Evolutionary conservation across 1,284 basidiomycete species (phyloP).

Genomic region (Irpex sp.): DNA sequence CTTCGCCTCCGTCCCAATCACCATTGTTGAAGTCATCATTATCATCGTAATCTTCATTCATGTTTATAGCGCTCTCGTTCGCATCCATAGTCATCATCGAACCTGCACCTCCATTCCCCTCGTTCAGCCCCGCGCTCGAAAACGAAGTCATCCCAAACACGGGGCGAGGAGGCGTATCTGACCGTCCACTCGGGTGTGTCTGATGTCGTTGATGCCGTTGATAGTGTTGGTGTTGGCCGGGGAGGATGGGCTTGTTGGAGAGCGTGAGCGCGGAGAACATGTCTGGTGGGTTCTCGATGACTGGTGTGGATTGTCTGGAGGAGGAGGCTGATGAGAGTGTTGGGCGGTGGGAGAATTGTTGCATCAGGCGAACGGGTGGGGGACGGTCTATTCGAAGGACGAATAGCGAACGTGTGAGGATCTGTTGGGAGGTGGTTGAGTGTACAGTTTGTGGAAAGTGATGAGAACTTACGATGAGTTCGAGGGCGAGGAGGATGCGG

Average conservation of each 20-base stretch:
- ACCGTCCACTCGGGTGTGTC: neutral
- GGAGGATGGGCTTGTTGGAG: conserved; percentile 56
- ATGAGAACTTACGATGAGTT: conserved; percentile 37
- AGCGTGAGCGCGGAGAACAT: conserved; percentile 58
- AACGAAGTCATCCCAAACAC: conserved; percentile 69
- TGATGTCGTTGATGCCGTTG: neutral
- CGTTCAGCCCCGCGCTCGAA: neutral
- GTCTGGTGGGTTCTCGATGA: conserved; percentile 42
- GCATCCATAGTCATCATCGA: too few relatives aligned
- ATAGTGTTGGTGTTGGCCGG: neutral
- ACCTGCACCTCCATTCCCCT: too few relatives aligned
- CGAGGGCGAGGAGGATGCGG: conserved; percentile 35
- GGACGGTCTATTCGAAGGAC: conserved; percentile 60
- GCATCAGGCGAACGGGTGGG: conserved; percentile 62
- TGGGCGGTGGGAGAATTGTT: conserved; percentile 39
- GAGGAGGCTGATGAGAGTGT: conserved; percentile 15
- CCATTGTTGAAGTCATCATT: conserved; percentile 26
- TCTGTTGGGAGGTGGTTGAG: conserved; percentile 32
- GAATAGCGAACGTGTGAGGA: conserved; percentile 44
- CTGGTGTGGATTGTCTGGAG: conserved; percentile 24
- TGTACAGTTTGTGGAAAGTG: conserved; percentile 8
- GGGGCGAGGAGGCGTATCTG: conserved; percentile 32
- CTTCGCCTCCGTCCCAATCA: conserved; percentile 13
- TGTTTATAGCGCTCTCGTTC: neutral
- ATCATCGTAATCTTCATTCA: conserved; percentile 23